Base-by-base conservation (phyloP, 495 filamentous ascomycete genomes). In the Xylaria flabelliformis region DNA sequence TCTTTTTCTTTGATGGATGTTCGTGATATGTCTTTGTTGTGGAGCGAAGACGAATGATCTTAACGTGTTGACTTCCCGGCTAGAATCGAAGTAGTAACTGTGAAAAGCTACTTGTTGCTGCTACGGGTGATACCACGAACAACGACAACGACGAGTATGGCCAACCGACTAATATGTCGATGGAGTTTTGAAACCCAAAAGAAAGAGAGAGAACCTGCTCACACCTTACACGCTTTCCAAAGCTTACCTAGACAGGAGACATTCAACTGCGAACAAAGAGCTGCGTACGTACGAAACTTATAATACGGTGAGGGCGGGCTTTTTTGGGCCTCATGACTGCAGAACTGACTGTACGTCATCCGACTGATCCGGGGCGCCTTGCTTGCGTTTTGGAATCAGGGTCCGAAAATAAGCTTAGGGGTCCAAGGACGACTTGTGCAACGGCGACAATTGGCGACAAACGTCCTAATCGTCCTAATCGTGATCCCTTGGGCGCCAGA, bases 321-420 rank as follows among this genome's bases (percentile, higher is more conserved):
- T 4, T n/a, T n/a, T n/a, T 12, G 13, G 42, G 19, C 29, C 59
- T 51, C 26, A 46, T 44, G 3, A 29, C 26, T 29, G 26, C 26
- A 29, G 26, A 2, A 29, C 26, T 29, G 26, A 13, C 32, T 4
- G 26, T 72, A 72, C 63, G 70, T 72, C 70, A 72, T 72, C 70
- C 70, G 70, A 55, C 26, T 55, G 26, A 67, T 50, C 70, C 70
- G 70, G 29, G 32, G 3, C 26, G n/a, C 46, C 64, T 55, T 26
- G 44, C 63, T 51, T 39, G 26, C 3, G 64, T 67, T 67, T 67
- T 67, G 50, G 55, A 69, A 62, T 39, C 8, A 61, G 19, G 32
- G 58, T 3, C 34, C 34, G 9, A 39, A 39, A 61, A 19, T 61
- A 39, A 61, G 58, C 58, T 21, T 36, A 15, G 34, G 58, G 29